Evolutionary conservation across 345 rosid genomes (phyloP), one percentile per base, ranked within the genome.

Genomic region (Mangifera indica): DNA sequence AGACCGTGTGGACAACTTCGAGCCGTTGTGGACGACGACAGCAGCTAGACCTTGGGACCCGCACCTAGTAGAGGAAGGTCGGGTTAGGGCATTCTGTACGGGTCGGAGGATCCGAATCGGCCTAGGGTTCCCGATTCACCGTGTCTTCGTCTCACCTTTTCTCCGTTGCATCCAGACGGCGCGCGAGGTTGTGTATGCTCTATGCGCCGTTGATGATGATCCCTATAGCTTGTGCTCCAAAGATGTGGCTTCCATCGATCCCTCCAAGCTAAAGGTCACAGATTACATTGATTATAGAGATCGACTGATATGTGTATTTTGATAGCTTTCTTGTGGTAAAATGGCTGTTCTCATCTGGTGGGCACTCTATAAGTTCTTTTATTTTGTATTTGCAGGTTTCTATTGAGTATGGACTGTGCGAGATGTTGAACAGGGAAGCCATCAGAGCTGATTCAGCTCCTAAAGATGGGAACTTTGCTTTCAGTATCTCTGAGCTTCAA

Each of bases 1-100:
- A 7, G 93, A 92, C 71, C 93, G 98, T 14, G 67, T 88, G 59
- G 98, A 94, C 79, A 86, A 81, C 72, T 70, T 81, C 76, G 89
- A 87, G 7, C 87, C 84, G 1, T 68, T 67, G 1, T 94, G 98
- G 96, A 75, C 77, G 3, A 51, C 72, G n/a, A 82, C 81, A 3
- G 98, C 98, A 3, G 71, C 73, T 7, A 77, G 86, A 64, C 95
- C 90, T 0, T 94, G 97, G 98, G 98, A 94, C 74, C 98, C 98
- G 0, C 93, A 92, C 10, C 72, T 94, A 0, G 55, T 78, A 1
- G 76, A 86, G 2, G 82, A 57, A 8, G 97, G 98, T 24, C 69
- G 72, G 45, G 32, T 69, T 10, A 76, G 97, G 60, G 90, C 97
- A 0, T 84, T 88, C 49, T 25, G 69, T 5, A 70, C 86, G 0